Evolutionary conservation across 306 rosid genomes (phyloP).

Genomic region (Amphicarpaea edgeworthii): DNA sequence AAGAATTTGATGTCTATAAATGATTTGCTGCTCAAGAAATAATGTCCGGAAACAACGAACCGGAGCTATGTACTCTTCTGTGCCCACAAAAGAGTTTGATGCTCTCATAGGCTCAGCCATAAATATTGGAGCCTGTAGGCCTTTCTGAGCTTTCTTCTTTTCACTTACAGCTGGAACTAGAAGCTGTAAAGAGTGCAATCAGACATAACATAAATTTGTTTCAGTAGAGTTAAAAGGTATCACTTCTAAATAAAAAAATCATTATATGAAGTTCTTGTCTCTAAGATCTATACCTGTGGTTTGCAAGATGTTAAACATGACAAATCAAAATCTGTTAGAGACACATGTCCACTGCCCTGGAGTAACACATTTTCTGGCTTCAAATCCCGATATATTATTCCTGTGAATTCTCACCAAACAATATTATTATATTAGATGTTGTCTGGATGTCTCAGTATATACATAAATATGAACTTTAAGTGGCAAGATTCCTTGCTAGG

Average conservation of each 20-base stretch:
- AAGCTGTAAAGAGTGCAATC: constrained; percentile 64
- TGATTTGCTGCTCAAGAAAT: constrained; percentile 10
- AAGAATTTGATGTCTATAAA: constrained; percentile 17
- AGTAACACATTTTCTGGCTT: constrained; percentile 96
- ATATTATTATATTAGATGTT: constrained; percentile 9
- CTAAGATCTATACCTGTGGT: constrained; percentile 82
- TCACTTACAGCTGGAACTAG: constrained; percentile 62
- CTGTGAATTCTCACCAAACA: constrained; percentile 52
- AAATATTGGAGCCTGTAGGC: constrained; percentile 74
- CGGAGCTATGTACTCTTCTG: constrained; percentile 99
- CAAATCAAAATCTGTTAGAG: constrained; percentile 91
- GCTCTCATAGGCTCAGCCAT: constrained; percentile 98
- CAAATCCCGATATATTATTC: constrained; percentile 93
- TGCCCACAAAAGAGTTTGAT: constrained; percentile 96
- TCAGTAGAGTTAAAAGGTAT: constrained; percentile 3
- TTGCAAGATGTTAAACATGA: constrained; percentile 92
- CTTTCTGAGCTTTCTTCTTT: constrained; percentile 68
- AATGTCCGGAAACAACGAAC: constrained; percentile 53
- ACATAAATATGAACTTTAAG: background rate
- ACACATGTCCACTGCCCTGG: constrained; percentile 77
- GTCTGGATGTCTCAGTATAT: background rate
- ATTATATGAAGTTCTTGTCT: background rate
- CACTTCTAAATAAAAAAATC: background rate
- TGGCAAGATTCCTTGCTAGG: background rate
- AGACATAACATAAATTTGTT: constrained; percentile 2